Evolutionary conservation across 2,329 filamentous ascomycete species (phyloP).

Genomic region (Cladosporium sp.): DNA sequence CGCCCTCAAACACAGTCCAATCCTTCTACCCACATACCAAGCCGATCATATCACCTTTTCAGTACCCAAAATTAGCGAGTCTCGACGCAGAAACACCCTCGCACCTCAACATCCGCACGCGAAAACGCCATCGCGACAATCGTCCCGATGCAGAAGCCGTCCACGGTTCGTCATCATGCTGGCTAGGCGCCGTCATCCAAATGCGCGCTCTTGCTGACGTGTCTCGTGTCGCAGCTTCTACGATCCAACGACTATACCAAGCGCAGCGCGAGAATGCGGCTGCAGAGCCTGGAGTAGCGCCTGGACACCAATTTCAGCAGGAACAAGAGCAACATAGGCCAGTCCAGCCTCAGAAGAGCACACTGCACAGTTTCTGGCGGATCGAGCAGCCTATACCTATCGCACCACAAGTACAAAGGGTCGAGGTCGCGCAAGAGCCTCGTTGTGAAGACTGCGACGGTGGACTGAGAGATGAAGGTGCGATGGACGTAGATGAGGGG

Average conservation of each 20-base stretch:
- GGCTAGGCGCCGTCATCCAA: conserved; percentile 14
- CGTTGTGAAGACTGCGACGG: conserved; percentile 45
- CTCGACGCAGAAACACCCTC: conserved; percentile 18
- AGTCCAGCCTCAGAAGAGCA: conserved; percentile 36
- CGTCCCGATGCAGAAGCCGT: conserved; percentile 54
- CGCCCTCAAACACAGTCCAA: conserved; percentile 29
- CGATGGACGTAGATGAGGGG: conserved; percentile 33
- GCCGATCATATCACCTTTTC: conserved; percentile 14
- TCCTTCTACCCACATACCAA: conserved; percentile 30
- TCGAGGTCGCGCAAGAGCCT: conserved; percentile 12
- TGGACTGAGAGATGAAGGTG: conserved; percentile 28
- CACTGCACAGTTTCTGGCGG: conserved; percentile 46
- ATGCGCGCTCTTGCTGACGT: conserved; percentile 19
- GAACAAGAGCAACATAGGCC: conserved; percentile 10
- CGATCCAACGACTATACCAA: conserved; percentile 42
- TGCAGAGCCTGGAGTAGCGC: conserved; percentile 23
- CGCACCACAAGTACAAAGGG: neutral
- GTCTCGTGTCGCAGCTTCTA: conserved; percentile 36
- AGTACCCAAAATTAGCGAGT: conserved; percentile 8
- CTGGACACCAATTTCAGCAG: conserved; percentile 18
- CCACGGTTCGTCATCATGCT: conserved; percentile 41
- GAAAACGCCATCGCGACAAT: conserved; percentile 56
- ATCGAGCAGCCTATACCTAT: conserved; percentile 31
- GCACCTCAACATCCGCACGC: conserved; percentile 53
- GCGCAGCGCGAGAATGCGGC: conserved; percentile 34